phyloP scores from a whole-genome alignment of 2,329 filamentous ascomycete genomes.

The Monilinia fructicola region DNA sequence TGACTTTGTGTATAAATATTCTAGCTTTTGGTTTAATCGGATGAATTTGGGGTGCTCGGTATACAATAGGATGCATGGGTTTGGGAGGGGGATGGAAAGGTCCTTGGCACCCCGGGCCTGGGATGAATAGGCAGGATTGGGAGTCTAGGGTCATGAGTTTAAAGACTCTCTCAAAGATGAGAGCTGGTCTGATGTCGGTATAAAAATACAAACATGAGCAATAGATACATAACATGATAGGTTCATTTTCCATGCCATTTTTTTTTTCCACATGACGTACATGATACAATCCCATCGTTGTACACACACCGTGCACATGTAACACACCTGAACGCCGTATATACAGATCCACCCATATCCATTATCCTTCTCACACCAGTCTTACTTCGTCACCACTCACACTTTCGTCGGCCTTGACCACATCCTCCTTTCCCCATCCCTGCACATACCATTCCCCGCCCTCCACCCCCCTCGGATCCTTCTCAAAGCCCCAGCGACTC shows the following conservation, averaged over 20 bases:
- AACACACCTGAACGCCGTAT: slow-evolving; percentile 20
- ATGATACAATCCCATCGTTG: slow-evolving; percentile 21
- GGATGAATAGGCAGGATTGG: not conserved
- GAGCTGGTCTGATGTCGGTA: not conserved
- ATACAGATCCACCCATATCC: slow-evolving; percentile 5
- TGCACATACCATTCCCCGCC: slow-evolving; percentile 18
- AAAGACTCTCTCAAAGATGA: not conserved
- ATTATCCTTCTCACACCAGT: not conserved
- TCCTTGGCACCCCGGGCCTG: not conserved
- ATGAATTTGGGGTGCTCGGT: not conserved
- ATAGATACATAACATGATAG: slow-evolving; percentile 1
- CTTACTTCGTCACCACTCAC: slow-evolving; percentile 9
- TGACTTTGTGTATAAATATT: slow-evolving; percentile 17
- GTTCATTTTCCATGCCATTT: slow-evolving; percentile 4
- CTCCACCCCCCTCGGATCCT: slow-evolving; percentile 9
- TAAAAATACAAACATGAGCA: not conserved
- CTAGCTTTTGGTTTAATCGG: slow-evolving; percentile 1
- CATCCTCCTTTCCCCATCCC: slow-evolving; percentile 30
- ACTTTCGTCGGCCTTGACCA: not conserved
- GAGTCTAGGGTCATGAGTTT: slow-evolving; percentile 1
- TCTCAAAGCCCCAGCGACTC: slow-evolving; percentile 26
- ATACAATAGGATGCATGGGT: slow-evolving; percentile 10
- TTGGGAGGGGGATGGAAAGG: slow-evolving; percentile 7
- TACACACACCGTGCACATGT: slow-evolving; percentile 8
- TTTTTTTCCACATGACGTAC: slow-evolving; percentile 2